phyloP scores from a whole-genome alignment of 1,284 basidiomycete species.

The Microbotryum silenes-acaulis region DNA sequence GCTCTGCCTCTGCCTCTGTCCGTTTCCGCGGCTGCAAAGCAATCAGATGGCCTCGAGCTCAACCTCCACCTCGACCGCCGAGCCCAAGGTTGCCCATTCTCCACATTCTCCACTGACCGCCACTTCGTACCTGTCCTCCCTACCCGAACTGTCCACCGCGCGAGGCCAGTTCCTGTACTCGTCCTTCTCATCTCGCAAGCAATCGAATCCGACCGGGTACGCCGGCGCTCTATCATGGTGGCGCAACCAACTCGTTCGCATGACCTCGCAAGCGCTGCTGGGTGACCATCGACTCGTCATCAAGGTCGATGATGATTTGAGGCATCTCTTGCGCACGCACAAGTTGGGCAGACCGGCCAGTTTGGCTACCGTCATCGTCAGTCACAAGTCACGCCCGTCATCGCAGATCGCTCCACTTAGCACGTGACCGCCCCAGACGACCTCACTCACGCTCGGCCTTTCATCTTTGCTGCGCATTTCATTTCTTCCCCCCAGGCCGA shows the following conservation, averaged over 20 bases:
- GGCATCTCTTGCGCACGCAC: slow-evolving; percentile 27
- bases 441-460: no score
- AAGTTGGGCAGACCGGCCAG: slow-evolving; percentile 28
- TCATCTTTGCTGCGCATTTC: no score
- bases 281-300: slow-evolving; percentile 28
- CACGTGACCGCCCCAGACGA: no score
- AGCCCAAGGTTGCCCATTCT: no score
- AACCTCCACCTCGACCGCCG: no score
- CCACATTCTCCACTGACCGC: no score
- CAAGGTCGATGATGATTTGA: slow-evolving; percentile 23
- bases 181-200: slow-evolving; percentile 22
- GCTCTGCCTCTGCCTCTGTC: no score
- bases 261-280: slow-evolving; percentile 22
- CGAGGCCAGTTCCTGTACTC: slow-evolving; percentile 28
- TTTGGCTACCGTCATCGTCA: slow-evolving; percentile 30
- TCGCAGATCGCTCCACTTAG: no score
- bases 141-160: slow-evolving; percentile 21
- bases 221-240: slow-evolving; percentile 30
- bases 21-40: no score
- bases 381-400: background rate
- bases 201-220: slow-evolving; percentile 33
- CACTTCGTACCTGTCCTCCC: background rate
- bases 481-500: no score
- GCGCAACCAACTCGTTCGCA: slow-evolving; percentile 23
- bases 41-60: no score